A percentile compares a stretch with the other conserved stretches of the same genome.
Evolutionary conservation across 2,329 filamentous ascomycete species (phyloP).

Genomic region (Incumbomyces lentus): DNA sequence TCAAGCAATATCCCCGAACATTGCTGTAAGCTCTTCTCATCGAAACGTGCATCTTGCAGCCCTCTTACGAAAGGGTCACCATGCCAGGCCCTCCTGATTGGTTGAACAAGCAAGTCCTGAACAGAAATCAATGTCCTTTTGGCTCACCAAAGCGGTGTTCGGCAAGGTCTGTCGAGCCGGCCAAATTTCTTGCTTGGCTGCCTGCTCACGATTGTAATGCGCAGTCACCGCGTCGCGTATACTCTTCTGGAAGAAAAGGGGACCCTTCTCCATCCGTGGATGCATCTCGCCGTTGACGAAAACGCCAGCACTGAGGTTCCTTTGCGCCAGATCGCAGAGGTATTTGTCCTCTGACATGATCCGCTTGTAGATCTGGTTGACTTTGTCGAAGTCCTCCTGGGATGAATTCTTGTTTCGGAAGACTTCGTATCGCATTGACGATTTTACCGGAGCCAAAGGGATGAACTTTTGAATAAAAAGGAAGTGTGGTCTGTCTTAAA

Average conservation of each 20-base stretch:
- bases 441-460: slow-evolving; percentile 41
- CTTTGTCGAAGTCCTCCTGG: slow-evolving; percentile 49
- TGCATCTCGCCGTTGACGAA: slow-evolving; percentile 56
- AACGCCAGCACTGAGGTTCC: slow-evolving; percentile 51
- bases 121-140: slow-evolving; percentile 15
- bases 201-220: slow-evolving; percentile 40
- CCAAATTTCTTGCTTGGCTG: slow-evolving; percentile 41
- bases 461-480: slow-evolving; percentile 56
- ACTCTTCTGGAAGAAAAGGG: slow-evolving; percentile 46
- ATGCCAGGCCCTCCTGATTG: slow-evolving; percentile 9
- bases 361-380: slow-evolving; percentile 52
- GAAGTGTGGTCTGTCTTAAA: slow-evolving; percentile 43
- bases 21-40: too few species aligned
- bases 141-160: slow-evolving; percentile 10
- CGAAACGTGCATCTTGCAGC: too few species aligned
- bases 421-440: slow-evolving; percentile 52
- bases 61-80: slow-evolving; percentile 3
- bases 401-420: slow-evolving; percentile 51
- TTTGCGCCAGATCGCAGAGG: slow-evolving; percentile 49
- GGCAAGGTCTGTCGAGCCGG: slow-evolving; percentile 27
- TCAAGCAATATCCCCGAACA: too few species aligned
- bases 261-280: slow-evolving; percentile 49
- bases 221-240: slow-evolving; percentile 40
- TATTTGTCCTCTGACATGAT: slow-evolving; percentile 57
- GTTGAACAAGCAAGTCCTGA: slow-evolving; percentile 12